phyloP scores from a whole-genome alignment of 805 yeast genomes.

The Candida railenensis region DNA sequence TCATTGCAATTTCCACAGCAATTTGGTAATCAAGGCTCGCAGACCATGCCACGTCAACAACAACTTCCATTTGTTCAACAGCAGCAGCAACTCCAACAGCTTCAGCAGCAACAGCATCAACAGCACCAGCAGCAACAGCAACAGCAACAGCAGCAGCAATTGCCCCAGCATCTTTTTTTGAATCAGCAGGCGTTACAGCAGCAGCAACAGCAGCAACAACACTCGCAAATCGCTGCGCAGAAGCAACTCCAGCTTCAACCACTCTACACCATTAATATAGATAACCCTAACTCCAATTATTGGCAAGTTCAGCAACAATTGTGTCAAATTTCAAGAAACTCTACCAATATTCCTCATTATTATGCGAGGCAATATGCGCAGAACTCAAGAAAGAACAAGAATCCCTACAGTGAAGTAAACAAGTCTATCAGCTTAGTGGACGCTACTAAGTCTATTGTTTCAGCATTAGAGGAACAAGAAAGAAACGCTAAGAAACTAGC shows the following conservation, averaged over 20 bases:
- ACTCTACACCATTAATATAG: slow-evolving; percentile 29
- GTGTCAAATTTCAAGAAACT: slow-evolving; percentile 63
- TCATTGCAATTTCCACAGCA: slow-evolving; percentile 12
- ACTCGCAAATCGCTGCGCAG: slow-evolving; percentile 12
- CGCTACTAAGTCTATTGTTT: slow-evolving; percentile 38
- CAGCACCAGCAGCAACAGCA: slow-evolving; percentile 26
- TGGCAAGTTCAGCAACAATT: slow-evolving; percentile 84
- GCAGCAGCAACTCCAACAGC: slow-evolving; percentile 24
- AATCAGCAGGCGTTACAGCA: slow-evolving; percentile 14
- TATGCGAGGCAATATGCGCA: slow-evolving; percentile 84
- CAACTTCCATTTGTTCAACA: slow-evolving; percentile 18
- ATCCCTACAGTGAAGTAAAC: slow-evolving; percentile 31
- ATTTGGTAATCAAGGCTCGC: slow-evolving; percentile 15
- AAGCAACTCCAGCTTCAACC: slow-evolving; percentile 29
- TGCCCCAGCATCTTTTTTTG: slow-evolving; percentile 13
- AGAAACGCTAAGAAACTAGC: slow-evolving; percentile 33
- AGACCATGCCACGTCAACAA: slow-evolving; percentile 15
- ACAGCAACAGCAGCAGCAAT: slow-evolving; percentile 28
- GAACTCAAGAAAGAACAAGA: slow-evolving; percentile 50
- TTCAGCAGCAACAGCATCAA: slow-evolving; percentile 20
- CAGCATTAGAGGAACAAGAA: slow-evolving; percentile 43
- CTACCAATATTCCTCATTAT: slow-evolving; percentile 64
- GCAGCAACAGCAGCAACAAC: slow-evolving; percentile 17
- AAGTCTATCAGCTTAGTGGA: slow-evolving; percentile 40
- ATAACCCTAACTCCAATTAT: slow-evolving; percentile 43